Percentiles rank a stretch among this genome's conserved stretches.
Conservation (phyloP, 176 grass and related monocot genomes). For the Eragrostis curvula region DNA sequence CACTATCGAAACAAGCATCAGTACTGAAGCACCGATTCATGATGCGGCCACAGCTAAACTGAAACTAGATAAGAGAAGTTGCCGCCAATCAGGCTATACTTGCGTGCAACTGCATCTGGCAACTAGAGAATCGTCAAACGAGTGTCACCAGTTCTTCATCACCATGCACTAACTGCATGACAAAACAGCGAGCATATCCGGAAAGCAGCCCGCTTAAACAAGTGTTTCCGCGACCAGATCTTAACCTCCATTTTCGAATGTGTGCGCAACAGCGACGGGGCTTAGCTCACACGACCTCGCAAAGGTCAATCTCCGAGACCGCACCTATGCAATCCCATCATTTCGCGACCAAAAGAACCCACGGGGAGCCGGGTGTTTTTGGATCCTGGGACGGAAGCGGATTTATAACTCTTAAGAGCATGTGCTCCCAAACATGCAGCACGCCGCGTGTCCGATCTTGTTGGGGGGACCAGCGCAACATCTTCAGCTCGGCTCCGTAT, state of each 20-base stretch:
- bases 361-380: slow-evolving; percentile 23
- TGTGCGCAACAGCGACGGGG: slow-evolving; percentile 18
- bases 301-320: slow-evolving; percentile 25
- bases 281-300: slow-evolving; percentile 14
- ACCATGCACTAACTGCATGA: slow-evolving; percentile 20
- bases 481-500: too few relatives aligned
- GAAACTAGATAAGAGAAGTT: background rate
- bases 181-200: slow-evolving; percentile 7
- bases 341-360: slow-evolving; percentile 12
- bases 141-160: too few relatives aligned
- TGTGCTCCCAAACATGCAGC: too few relatives aligned
- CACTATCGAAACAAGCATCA: background rate
- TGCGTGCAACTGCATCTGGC: background rate
- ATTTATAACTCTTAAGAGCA: too few relatives aligned
- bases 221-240: slow-evolving; percentile 30
- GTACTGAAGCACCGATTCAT: background rate
- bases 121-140: background rate
- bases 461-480: too few relatives aligned
- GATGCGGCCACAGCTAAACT: background rate
- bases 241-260: background rate
- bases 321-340: slow-evolving; percentile 46
- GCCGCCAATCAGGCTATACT: background rate
- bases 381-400: background rate
- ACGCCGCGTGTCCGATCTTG: too few relatives aligned
- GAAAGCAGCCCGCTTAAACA: slow-evolving; percentile 26